Evolutionary conservation across 179 eudicot species (phyloP).

Genomic region (Kewa caespitosa): DNA sequence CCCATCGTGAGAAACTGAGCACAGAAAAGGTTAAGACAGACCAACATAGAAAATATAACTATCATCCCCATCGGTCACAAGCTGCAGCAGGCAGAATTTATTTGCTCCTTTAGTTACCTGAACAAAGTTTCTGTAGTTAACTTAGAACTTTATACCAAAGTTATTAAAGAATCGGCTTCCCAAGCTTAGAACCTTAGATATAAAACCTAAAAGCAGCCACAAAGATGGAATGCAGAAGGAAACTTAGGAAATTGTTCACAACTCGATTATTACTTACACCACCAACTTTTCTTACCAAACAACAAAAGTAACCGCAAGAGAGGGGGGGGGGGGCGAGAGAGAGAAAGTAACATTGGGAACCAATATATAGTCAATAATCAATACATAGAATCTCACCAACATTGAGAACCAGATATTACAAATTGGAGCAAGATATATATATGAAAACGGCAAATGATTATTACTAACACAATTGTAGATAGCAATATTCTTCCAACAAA

Average conservation of each 20-base stretch:
- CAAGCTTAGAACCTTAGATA: not conserved
- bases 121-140: not conserved
- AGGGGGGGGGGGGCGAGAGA: no score
- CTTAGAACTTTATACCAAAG: not conserved
- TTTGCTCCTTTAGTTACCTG: not conserved
- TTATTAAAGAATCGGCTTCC: not conserved
- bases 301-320: not conserved
- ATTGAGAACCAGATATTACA: not conserved
- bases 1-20: constrained; percentile 13
- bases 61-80: not conserved
- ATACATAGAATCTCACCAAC: not conserved
- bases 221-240: not conserved
- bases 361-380: not conserved
- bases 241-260: not conserved
- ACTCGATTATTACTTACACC: not conserved
- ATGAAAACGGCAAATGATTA: not conserved
- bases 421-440: not conserved
- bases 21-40: not conserved
- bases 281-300: not conserved
- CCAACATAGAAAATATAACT: not conserved
- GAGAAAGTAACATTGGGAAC: no score
- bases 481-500: constrained; percentile 24
- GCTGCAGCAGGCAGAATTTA: not conserved
- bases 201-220: not conserved
- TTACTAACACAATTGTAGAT: not conserved